Base-by-base conservation (phyloP, 2,329 filamentous ascomycete species). In the Plectosphaerella plurivora region DNA sequence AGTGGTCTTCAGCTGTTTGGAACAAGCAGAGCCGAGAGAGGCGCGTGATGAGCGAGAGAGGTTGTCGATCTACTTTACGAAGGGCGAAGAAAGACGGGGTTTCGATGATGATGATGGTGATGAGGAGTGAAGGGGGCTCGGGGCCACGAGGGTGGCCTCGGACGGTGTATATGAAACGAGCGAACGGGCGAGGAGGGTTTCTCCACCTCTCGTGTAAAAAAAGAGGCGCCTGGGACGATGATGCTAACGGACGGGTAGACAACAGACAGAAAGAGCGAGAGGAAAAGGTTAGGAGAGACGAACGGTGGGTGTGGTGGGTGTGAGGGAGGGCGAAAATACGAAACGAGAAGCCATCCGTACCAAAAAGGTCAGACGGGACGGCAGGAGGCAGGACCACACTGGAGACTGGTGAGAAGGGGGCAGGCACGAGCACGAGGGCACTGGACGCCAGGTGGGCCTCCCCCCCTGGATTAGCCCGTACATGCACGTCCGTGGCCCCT, bases 131-230 rank as follows among this genome's bases (percentile, higher is more conserved):
- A 59, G 52, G 50, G 45, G 41, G 45, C 51, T 54, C 52, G 53
- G 57, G 55, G 58, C 55, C 41, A 44, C 33, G 37, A 52, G 47
- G 53, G 55, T 55, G 53, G 54, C 50, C 47, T 51, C 52, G 51
- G 51, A 59, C 60, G 59, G 58, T 22, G 51, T 59, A 58, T 55
- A 50, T 61, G 63, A 62, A 64, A 61, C 58, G 59, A 62, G 57
- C 51, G 57, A 44, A 56, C 51, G 54, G 56, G 12, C 49, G 60
- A 57, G 54, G 49, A 54, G 53, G 49, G 16, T 10, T 10, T 33
- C 28, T 12, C 28, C 28, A 33, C 28, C 4, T 7, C 37, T 7
- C 37, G 57, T 55, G 57, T 53, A 41, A 41, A 25, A 36, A 51
- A 54, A 52, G 47, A 54, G 54, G 55, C 52, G 53, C 48, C 45